Percentiles rank a stretch among this genome's conserved stretches.
phyloP scores from a whole-genome alignment of 2,329 filamentous ascomycete genomes.

The Lachnellula subtilissima region DNA sequence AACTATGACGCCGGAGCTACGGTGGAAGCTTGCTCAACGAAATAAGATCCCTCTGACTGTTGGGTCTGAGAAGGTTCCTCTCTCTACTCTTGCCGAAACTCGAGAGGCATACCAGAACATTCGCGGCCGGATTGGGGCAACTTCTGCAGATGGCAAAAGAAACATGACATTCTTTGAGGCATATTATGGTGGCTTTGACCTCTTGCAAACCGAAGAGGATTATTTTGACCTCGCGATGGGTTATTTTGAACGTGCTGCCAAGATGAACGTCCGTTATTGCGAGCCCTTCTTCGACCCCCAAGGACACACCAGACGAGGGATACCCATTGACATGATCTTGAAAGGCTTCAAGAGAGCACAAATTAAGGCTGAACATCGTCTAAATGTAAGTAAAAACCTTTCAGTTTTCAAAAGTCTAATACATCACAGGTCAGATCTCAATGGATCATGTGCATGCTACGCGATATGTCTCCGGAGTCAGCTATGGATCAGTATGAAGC shows the following conservation, averaged over 20 bases:
- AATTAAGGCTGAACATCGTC: slow-evolving; percentile 50
- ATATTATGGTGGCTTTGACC: slow-evolving; percentile 71
- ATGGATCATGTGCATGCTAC: slow-evolving; percentile 66
- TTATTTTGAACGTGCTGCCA: slow-evolving; percentile 60
- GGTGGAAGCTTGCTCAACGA: slow-evolving; percentile 62
- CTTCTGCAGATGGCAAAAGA: slow-evolving; percentile 7
- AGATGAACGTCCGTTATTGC: slow-evolving; percentile 62
- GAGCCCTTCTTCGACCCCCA: slow-evolving; percentile 79
- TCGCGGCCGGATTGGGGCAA: slow-evolving; percentile 14
- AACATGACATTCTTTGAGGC: slow-evolving; percentile 56
- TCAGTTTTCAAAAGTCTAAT: background rate
- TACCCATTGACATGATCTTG: slow-evolving; percentile 58
- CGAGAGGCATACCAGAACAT: slow-evolving; percentile 13
- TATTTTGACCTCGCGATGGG: slow-evolving; percentile 66
- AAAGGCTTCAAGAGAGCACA: slow-evolving; percentile 57
- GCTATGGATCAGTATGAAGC: slow-evolving; percentile 42
- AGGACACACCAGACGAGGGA: slow-evolving; percentile 59
- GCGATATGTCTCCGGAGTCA: slow-evolving; percentile 59
- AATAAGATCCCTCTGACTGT: slow-evolving; percentile 45
- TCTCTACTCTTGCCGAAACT: slow-evolving; percentile 12
- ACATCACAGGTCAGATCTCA: slow-evolving; percentile 37
- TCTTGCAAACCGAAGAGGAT: slow-evolving; percentile 58
- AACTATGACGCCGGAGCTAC: slow-evolving; percentile 60
- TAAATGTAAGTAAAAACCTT: slow-evolving; percentile 46
- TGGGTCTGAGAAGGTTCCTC: slow-evolving; percentile 7